A percentile compares a stretch with the other conserved stretches of the same genome.
Evolutionary conservation across 768 basidiomycete species (phyloP).

Genomic region (Amanita thiersii): DNA sequence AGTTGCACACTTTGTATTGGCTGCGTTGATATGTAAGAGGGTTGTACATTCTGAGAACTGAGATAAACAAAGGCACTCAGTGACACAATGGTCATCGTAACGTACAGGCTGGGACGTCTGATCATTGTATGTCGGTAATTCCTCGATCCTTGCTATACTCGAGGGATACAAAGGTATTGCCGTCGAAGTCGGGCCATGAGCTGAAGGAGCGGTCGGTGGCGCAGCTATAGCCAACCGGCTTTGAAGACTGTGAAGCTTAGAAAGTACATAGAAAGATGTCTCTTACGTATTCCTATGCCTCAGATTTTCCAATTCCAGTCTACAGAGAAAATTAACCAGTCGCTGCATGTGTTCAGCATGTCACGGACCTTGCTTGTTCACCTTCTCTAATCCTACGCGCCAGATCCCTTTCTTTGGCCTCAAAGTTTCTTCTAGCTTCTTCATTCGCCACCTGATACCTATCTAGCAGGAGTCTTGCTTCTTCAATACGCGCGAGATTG

Average conservation of each 20-base stretch:
- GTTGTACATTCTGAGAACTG: too few relatives aligned
- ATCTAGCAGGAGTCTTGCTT: conserved; percentile 24
- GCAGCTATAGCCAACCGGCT: conserved; percentile 2
- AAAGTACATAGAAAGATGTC: neutral
- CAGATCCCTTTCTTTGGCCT: conserved; percentile 21
- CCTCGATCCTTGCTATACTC: conserved; percentile 1
- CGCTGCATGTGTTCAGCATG: too few relatives aligned
- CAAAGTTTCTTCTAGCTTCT: conserved; percentile 21
- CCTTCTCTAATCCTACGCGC: conserved; percentile 31
- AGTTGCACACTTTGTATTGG: too few relatives aligned
- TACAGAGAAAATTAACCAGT: conserved; percentile 5
- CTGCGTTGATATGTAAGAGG: too few relatives aligned
- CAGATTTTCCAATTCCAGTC: conserved; percentile 4
- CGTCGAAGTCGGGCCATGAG: neutral
- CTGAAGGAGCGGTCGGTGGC: neutral
- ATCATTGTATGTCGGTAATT: neutral
- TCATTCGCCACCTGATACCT: conserved; percentile 32
- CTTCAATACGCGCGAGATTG: conserved; percentile 21
- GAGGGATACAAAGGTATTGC: neutral
- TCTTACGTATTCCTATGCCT: conserved; percentile 1
- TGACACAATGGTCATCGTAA: neutral
- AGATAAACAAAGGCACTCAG: too few relatives aligned
- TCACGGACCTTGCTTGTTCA: conserved; percentile 30
- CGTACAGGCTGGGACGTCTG: neutral
- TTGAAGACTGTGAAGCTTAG: neutral